Evolutionary conservation across 2,329 filamentous ascomycete genomes (phyloP), one percentile per base, ranked within the genome.

Genomic region (Microascus cirrosus): DNA sequence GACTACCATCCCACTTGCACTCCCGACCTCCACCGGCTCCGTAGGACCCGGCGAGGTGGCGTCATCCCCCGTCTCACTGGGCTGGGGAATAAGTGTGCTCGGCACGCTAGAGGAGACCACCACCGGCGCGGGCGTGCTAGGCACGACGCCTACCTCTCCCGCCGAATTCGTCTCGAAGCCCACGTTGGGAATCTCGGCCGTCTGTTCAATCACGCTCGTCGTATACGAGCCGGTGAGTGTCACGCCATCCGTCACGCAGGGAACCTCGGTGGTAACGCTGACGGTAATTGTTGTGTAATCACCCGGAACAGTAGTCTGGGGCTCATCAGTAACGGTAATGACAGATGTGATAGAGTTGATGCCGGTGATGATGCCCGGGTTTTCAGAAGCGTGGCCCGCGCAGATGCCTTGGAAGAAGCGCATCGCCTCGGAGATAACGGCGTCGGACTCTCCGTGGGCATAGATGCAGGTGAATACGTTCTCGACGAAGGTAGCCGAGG

Each of bases 341-440:
- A 86, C 80, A 58, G 78, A 79, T 65, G 83, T 82, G 69, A 83
- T 75, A 45, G 78, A 77, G 25, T 87, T 83, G 64, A 90, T 84
- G 62, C 82, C 84, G 55, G 88, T 95, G 67, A 90, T 82, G 66
- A 97, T 89, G 62, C 80, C 89, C n/a, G 92, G 90, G 81, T 96
- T 96, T 69, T 81, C 65, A 18, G 80, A 77, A 39, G 90, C 80
- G 72, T 86, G 86, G 57, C 80, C 74, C 59, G 88, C 90, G 76
- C 93, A 97, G 74, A 97, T 89, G 70, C 92, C 92, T 72, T 92
- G 86, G 78, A 96, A 87, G 83, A 89, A 96, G 66, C 82, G 81
- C 60, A 94, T 80, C 60, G 90, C 89, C 65, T 84, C 74, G 58
- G 83, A 77, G 64, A 93, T 79, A 68, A 89, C 81, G 53, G 81